A percentile compares a stretch with the other conserved stretches of the same genome.
Conservation (phyloP, 495 filamentous ascomycete species). For the Pseudevernia furfuracea region DNA sequence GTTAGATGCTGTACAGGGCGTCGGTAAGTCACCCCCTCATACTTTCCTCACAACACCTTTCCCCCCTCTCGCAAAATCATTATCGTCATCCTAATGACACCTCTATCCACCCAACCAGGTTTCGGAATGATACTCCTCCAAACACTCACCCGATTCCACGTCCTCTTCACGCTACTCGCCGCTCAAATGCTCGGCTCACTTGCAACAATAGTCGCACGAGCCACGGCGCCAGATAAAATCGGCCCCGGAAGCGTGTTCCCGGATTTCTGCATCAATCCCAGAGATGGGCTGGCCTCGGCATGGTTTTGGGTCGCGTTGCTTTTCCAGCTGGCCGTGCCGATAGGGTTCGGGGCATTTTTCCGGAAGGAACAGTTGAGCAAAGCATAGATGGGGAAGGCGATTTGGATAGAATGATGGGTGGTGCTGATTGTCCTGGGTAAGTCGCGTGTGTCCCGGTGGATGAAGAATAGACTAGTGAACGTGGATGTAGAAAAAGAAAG, state of each 20-base stretch:
- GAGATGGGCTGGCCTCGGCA: conserved; percentile 43
- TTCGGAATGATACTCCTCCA: conserved; percentile 58
- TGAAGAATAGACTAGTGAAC: too few species aligned
- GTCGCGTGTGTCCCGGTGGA: too few species aligned
- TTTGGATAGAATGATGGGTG: not conserved
- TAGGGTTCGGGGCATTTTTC: conserved; percentile 55
- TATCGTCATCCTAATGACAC: not conserved
- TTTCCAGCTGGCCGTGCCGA: conserved; percentile 54
- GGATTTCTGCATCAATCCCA: conserved; percentile 41
- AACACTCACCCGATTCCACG: conserved; percentile 54
- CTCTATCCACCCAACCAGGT: conserved; percentile 17
- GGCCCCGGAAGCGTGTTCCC: conserved; percentile 58
- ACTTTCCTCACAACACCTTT: not conserved
- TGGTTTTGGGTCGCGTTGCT: conserved; percentile 61
- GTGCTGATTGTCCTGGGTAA: not conserved
- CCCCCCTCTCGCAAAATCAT: not conserved
- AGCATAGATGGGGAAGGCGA: conserved; percentile 32
- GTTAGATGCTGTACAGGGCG: conserved; percentile 53
- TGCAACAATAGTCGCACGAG: conserved; percentile 53
- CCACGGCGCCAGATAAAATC: conserved; percentile 49
- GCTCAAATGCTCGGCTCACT: conserved; percentile 50
- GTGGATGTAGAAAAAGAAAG: too few species aligned
- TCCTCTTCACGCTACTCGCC: conserved; percentile 45
- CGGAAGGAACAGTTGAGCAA: conserved; percentile 57
- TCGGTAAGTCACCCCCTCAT: conserved; percentile 26